Base-by-base conservation (phyloP, 257 asterid genomes). In the Nicotiana paniculata region DNA sequence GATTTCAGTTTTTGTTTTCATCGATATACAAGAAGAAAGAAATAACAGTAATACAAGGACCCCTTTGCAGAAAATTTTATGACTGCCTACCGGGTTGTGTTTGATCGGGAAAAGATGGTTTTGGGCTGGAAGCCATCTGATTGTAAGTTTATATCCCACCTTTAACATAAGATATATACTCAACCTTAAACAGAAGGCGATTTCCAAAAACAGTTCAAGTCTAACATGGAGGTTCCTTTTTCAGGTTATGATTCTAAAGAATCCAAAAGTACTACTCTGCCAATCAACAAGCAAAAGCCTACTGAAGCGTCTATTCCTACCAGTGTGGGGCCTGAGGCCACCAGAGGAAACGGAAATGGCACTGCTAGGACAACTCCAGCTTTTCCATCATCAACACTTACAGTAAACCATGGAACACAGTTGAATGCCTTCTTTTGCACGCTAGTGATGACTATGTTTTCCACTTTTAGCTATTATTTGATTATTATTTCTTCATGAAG, bases 21-120 rank as follows among this genome's bases (percentile, higher is more conserved):
- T 68, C 55, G 8, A 58, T 58, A 18, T 58, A 26, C 43, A 30
- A 62, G 6, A 70, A 43, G 21, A 70, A 70, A 70, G 35, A 70
- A n/a, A 43, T 18, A 5, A 69, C 57, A 70, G 35, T 70, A 17
- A 70, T 43, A 70, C 13, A 18, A 70, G 77, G 6, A 43, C 21
- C 78, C 78, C 6, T 58, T 58, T 58, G 64, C 95, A 95, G 99
- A 95, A 86, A 93, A 95, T 81, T 93, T 93, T 39, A 93, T 95
- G 98, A 86, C 93, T 39, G 97, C 97, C 59, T 90, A 95, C 51
- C 93, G 95, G 16, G 77, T 93, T 3, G 89, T 91, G 81, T 95
- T 95, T 77, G 94, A 95, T 82, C 92, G 97, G 2, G 99, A 93
- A 88, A 91, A 91, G 84, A 93, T 90, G 97, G 89, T 87, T 84